A percentile compares a stretch with the other conserved stretches of the same genome.
Evolutionary conservation across 2,329 filamentous ascomycete species (phyloP).

Genomic region (Phaeosphaeria sp.): DNA sequence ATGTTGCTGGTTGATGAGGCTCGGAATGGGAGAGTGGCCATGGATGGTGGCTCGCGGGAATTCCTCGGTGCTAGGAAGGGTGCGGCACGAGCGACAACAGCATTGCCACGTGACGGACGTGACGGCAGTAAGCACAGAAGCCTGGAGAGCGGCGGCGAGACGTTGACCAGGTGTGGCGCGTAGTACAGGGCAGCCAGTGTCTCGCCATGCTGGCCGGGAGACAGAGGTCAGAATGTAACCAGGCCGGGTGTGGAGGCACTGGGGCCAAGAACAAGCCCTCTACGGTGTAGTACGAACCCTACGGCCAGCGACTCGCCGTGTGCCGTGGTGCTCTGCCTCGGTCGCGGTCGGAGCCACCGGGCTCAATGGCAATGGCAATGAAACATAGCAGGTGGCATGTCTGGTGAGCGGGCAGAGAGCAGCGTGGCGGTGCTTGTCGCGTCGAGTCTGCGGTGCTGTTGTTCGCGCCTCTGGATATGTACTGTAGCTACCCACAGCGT

Average conservation of each 20-base stretch:
- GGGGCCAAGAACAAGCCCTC: neutral
- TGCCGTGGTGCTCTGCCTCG: no score
- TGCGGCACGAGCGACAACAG: neutral
- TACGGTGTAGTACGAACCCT: neutral
- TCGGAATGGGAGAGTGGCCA: neutral
- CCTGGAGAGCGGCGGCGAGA: neutral
- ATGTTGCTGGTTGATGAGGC: neutral
- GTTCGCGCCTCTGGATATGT: neutral
- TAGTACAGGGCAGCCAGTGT: neutral
- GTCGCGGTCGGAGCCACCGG: neutral
- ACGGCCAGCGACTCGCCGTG: conserved; percentile 1
- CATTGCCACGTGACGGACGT: neutral
- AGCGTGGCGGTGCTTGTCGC: neutral
- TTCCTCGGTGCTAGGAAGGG: neutral
- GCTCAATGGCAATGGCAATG: neutral
- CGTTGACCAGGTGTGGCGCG: neutral
- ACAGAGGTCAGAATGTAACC: neutral
- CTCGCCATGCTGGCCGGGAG: neutral
- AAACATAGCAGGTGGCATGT: neutral
- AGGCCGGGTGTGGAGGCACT: neutral
- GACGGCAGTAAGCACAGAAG: neutral
- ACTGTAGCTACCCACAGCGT: neutral
- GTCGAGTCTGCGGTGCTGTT: neutral
- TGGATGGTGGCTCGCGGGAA: neutral
- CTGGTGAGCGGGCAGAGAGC: neutral